These are phyloP conservation scores for Pseudocercospora eumusae DNA, from an alignment of 2,329 filamentous ascomycete species.

Conservation along the genomic window DNA sequence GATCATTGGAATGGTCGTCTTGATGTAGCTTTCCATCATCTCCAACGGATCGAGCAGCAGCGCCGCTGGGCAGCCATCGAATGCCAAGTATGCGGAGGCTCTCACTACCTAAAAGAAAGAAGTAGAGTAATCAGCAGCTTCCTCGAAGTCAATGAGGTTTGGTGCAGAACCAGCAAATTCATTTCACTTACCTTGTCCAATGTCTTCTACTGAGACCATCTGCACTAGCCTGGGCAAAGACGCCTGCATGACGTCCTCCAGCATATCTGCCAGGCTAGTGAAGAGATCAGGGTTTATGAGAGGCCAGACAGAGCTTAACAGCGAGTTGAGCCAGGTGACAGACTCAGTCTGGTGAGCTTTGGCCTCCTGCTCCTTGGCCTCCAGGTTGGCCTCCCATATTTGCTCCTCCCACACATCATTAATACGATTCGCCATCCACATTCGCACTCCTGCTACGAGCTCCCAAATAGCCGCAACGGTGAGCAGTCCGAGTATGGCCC, in stretches of 20 bases:
- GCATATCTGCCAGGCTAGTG: constrained; percentile 65
- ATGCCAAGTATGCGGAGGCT: constrained; percentile 69
- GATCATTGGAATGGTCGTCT: constrained; percentile 47
- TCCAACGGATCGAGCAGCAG: constrained; percentile 63
- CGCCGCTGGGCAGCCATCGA: constrained; percentile 70
- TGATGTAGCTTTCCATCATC: constrained; percentile 58
- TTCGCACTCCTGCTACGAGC: constrained; percentile 40
- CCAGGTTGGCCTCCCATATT: constrained; percentile 65
- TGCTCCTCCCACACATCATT: constrained; percentile 67
- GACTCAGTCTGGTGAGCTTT: constrained; percentile 61
- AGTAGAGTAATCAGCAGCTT: not conserved
- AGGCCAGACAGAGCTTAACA: constrained; percentile 69
- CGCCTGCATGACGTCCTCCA: constrained; percentile 80
- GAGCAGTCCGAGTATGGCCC: constrained; percentile 26
- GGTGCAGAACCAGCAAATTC: not conserved
- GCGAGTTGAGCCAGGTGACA: constrained; percentile 69
- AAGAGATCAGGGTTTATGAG: constrained; percentile 76
- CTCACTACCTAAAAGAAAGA: constrained; percentile 58
- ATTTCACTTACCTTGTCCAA: constrained; percentile 56
- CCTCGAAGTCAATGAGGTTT: not conserved
- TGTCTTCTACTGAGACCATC: constrained; percentile 74
- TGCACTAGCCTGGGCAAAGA: constrained; percentile 68
- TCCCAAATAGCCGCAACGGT: constrained; percentile 27
- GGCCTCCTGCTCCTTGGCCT: constrained; percentile 52
- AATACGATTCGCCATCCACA: constrained; percentile 64